Evolutionary conservation across 164 flowering plant species (phyloP), one percentile per base, ranked within the genome.

Genomic region (Buxus sempervirens): DNA sequence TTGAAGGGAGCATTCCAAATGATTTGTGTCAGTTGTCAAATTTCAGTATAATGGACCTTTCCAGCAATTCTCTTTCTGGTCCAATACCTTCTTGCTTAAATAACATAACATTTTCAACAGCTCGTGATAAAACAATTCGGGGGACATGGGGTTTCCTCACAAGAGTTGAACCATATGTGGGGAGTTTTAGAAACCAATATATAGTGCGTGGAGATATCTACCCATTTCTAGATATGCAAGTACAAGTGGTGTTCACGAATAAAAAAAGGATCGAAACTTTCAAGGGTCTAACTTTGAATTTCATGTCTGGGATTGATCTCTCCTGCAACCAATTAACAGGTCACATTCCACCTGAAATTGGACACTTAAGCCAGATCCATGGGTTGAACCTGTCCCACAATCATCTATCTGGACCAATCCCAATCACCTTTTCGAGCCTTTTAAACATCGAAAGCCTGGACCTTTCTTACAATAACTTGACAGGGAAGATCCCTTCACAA

Each of bases 351-450:
- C 38, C 3, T 32, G 38, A 32, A 32, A 32, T 32, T 32, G 38
- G 38, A 54, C 6, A 53, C 10, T 60, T 62, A 24, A 23, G n/a
- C 7, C 21, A 9, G 48, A 26, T 60, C 15, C 42, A 28, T 45
- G 57, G 64, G 13, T 1, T 68, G n/a, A 68, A 62, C 41, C 42
- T 70, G 26, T 70, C 72, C 16, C n/a, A 54, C 54, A 70, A 70
- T 10, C 12, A 9, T 2, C 24, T 70, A 23, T 22, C 13, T 24
- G 66, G 72, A 10, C 0, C 51, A 9, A 62, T 69, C 25, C 60
- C 72, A 16, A 10, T 7, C 38, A 32, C 38, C 10, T 58, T 60
- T 19, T 60, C 58, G 5, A 51, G 28, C 7, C 22, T 68, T 6
- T 5, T 0, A 4, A 15, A 49, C 21, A 0, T 60, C 0, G 64